phyloP scores from a whole-genome alignment of 2,329 filamentous ascomycete genomes.

The Botrytis deweyae region DNA sequence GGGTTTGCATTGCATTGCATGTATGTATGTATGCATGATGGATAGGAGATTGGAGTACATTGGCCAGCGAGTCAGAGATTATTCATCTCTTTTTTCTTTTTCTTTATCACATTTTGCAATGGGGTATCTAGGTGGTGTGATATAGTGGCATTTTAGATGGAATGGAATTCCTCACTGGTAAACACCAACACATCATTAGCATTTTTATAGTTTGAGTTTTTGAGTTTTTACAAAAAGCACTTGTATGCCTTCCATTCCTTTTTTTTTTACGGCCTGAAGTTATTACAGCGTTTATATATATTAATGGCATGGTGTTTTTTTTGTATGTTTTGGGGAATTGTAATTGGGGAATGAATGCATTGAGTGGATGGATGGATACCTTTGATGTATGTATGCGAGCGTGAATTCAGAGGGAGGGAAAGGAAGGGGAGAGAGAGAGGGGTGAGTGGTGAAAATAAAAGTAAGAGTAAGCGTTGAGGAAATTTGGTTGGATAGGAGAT shows the following conservation, averaged over 20 bases:
- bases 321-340: not conserved
- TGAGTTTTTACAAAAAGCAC: not conserved
- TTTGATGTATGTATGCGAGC: not conserved
- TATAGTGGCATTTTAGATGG: not conserved
- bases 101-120: not conserved
- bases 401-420: not conserved
- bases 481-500: not conserved
- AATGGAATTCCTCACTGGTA: not conserved
- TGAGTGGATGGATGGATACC: not conserved
- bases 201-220: not conserved
- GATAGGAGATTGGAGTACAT: slow-evolving; percentile 3
- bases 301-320: not conserved
- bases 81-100: not conserved
- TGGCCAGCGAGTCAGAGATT: not conserved
- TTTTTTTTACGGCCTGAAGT: not conserved
- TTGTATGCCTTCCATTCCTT: not conserved
- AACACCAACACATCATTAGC: not conserved
- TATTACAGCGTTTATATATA: not conserved
- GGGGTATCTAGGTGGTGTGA: not conserved
- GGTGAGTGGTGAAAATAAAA: too few species aligned
- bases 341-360: too few species aligned
- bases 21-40: not conserved
- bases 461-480: not conserved
- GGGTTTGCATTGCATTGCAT: not conserved
- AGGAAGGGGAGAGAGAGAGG: not conserved